Base-by-base conservation (phyloP, 768 basidiomycete species). In the Gloeostereum incarnatum region DNA sequence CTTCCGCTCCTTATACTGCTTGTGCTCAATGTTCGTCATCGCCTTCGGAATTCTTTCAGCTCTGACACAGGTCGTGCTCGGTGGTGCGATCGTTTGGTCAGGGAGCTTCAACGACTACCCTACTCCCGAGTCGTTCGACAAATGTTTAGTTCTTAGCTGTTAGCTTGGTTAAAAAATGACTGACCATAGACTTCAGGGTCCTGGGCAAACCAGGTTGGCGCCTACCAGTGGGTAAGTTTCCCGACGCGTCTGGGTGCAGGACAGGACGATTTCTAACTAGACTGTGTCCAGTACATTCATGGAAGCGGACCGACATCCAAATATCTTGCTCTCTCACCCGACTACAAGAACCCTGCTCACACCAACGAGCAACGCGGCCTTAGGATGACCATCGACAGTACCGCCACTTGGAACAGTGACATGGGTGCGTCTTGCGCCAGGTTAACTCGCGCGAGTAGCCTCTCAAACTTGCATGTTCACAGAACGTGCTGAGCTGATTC, bases 321-420 rank as follows among this genome's bases (percentile, higher is more conserved):
- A 31, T 80, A 78, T 55, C 61, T 80, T 35, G 67, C 62, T 8
- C 54, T 76, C 31, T 60, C 58, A 25, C 54, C 74, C 1, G 49
- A 57, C 14, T 77, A 66, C 63, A 75, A 78, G 56, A 78, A 78
- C 53, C 76, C 77, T 1, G 75, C 73, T 8, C 58, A 65, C 41
- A 69, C 67, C 5, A 45, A 57, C 33, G 75, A 78, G 51, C 58
- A 48, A 1, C 57, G 71, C 29, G 76, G 76, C 20, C 51, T 78
- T 6, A 70, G 65, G 49, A 47, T 72, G 41, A 74, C 74, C 25
- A 73, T 80, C 34, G 73, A 75, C 47, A 55, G 60, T 5, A 69
- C 66, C 4, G 61, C 73, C 2, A 67, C 60, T 22, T 77, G 76
- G 75, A 75, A 77, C 49, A 66, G 65, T 5, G 63, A 73, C 44